Conservation (phyloP, 306 rosid genomes). For the Trifolium pratense region DNA sequence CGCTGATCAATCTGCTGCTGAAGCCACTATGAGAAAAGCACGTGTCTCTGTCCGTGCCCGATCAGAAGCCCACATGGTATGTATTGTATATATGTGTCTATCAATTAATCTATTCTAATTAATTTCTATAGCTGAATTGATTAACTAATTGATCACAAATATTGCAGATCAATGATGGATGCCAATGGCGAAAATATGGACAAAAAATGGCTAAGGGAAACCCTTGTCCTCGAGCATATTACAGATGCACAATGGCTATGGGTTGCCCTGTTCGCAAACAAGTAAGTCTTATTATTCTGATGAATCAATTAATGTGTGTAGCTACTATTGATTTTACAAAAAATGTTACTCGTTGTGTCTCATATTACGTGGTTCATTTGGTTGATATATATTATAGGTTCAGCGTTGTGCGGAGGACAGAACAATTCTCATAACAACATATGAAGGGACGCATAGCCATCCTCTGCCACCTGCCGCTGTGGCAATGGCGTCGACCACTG, state of each 20-base stretch:
- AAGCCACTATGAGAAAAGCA: slow-evolving; percentile 96
- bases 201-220: slow-evolving; percentile 98
- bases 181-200: slow-evolving; percentile 98
- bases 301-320: neutral
- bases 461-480: slow-evolving; percentile 92
- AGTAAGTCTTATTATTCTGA: slow-evolving; percentile 46
- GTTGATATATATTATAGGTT: slow-evolving; percentile 50
- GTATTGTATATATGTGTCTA: neutral
- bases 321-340: neutral
- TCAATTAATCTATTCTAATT: neutral
- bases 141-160: neutral
- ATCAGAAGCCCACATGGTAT: slow-evolving; percentile 94
- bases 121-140: neutral
- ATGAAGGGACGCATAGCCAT: slow-evolving; percentile 91
- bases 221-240: slow-evolving; percentile 97
- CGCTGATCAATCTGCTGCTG: slow-evolving; percentile 60
- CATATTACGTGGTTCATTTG: neutral
- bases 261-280: slow-evolving; percentile 99
- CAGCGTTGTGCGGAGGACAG: slow-evolving; percentile 94
- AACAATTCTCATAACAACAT: slow-evolving; percentile 79
- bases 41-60: slow-evolving; percentile 98
- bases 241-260: slow-evolving; percentile 88
- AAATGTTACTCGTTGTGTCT: neutral
- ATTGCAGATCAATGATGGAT: slow-evolving; percentile 85
- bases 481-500: slow-evolving; percentile 92